Evolutionary conservation across 2,329 filamentous ascomycete genomes (phyloP).

Genomic region (Aspergillus sp.): DNA sequence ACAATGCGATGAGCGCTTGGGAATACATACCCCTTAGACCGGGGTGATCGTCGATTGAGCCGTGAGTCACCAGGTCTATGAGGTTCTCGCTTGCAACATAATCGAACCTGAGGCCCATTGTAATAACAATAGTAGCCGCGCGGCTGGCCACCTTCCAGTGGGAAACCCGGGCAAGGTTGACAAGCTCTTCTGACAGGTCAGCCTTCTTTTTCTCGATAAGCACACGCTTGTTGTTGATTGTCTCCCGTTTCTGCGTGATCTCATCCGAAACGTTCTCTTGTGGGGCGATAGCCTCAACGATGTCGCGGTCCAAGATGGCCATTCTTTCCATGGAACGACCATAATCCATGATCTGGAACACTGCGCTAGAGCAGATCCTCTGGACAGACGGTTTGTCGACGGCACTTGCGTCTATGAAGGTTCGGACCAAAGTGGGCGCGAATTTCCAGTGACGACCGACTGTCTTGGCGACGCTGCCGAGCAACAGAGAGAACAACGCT

Average conservation of each 20-base stretch:
- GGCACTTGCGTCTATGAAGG: conserved; percentile 85
- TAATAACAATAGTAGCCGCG: conserved; percentile 86
- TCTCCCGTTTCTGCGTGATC: conserved; percentile 64
- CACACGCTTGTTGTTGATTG: conserved; percentile 72
- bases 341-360: conserved; percentile 88
- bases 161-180: conserved; percentile 71
- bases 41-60: conserved; percentile 88
- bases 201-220: conserved; percentile 83
- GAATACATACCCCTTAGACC: conserved; percentile 79
- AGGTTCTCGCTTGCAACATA: conserved; percentile 78
- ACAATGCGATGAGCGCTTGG: conserved; percentile 74
- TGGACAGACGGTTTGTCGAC: conserved; percentile 96
- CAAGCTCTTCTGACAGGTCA: conserved; percentile 76
- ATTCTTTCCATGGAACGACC: conserved; percentile 84
- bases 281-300: conserved; percentile 72
- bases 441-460: conserved; percentile 92
- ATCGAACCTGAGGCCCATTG: conserved; percentile 88
- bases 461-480: conserved; percentile 84
- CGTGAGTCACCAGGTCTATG: conserved; percentile 77
- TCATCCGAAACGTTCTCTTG: conserved; percentile 60
- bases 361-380: conserved; percentile 75
- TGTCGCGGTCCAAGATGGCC: conserved; percentile 73
- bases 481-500: conserved; percentile 84
- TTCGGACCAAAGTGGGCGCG: conserved; percentile 81
- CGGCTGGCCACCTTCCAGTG: conserved; percentile 97